Percentiles rank a stretch among this genome's conserved stretches.
These are phyloP conservation scores for Trichothecium roseum DNA, from an alignment of 2,329 filamentous ascomycete species.

Conservation along the genomic window DNA sequence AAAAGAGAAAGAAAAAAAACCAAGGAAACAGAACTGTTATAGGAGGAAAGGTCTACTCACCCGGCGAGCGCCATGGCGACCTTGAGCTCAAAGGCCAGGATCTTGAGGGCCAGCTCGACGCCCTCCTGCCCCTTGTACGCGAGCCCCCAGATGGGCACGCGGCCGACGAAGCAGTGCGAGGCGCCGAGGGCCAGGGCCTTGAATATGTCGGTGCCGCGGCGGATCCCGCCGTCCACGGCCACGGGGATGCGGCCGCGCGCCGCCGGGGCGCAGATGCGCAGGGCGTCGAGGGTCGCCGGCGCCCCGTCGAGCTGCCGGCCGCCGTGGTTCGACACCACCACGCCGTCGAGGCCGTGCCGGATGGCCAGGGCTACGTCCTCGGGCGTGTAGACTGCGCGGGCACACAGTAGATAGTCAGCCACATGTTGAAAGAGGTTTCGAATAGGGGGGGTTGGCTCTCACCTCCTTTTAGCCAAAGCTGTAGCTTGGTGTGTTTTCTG, in stretches of 20 bases:
- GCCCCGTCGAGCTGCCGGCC: conserved; percentile 9
- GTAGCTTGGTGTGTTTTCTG: conserved; percentile 31
- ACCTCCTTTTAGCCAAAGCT: conserved; percentile 23
- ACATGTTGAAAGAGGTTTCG: conserved; percentile 6
- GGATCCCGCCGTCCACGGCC: conserved; percentile 3
- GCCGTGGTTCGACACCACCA: conserved; percentile 13
- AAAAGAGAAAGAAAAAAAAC: no score
- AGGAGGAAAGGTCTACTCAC: neutral
- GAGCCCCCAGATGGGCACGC: conserved; percentile 13
- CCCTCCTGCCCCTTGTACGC: conserved; percentile 18
- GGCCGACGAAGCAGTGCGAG: conserved; percentile 20
- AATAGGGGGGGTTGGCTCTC: conserved; percentile 30
- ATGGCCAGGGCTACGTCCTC: conserved; percentile 11
- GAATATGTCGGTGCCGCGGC: conserved; percentile 11
- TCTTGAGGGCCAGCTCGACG: conserved; percentile 26
- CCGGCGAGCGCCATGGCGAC: conserved; percentile 7
- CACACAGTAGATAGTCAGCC: no score
- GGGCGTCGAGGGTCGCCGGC: conserved; percentile 9
- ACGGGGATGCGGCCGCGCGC: conserved; percentile 2
- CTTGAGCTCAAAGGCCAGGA: conserved; percentile 13
- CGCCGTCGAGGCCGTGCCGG: conserved; percentile 8
- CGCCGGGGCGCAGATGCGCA: conserved; percentile 3
- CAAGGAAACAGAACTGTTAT: no score
- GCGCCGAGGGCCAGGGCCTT: conserved; percentile 18
- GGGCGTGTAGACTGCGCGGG: conserved; percentile 7